Percentiles rank a stretch among this genome's conserved stretches.
Evolutionary conservation across 176 grass and related monocot species (phyloP).

Genomic region (Aegilops tauschii): DNA sequence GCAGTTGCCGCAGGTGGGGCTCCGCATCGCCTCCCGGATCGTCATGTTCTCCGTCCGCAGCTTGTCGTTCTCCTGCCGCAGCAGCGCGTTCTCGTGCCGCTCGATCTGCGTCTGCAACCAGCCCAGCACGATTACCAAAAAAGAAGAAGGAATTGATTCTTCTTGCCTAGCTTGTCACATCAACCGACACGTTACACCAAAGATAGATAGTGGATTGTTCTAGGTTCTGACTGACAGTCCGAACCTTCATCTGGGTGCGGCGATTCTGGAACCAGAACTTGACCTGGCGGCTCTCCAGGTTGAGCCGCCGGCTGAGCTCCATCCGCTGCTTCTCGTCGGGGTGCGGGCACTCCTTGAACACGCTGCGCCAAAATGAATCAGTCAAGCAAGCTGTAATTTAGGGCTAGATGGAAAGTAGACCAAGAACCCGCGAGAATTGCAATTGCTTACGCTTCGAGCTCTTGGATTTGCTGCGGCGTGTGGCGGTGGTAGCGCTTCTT

Average conservation of each 20-base stretch:
- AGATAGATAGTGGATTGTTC: not conserved
- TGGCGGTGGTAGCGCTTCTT: conserved; percentile 97
- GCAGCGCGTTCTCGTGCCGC: conserved; percentile 88
- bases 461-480: conserved; percentile 97
- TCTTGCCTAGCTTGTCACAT: not conserved
- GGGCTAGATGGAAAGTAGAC: not conserved
- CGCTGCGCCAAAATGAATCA: conserved; percentile 22
- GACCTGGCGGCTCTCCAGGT: conserved; percentile 83
- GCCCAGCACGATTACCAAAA: not conserved
- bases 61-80: conserved; percentile 98
- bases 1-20: conserved; percentile 77
- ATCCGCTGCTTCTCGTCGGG: conserved; percentile 93
- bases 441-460: conserved; percentile 78
- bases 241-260: conserved; percentile 98
- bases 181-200: not conserved
- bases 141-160: not conserved
- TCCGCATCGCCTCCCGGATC: conserved; percentile 82
- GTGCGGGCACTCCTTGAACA: conserved; percentile 98
- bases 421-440: not conserved
- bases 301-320: conserved; percentile 88
- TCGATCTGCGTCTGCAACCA: conserved; percentile 81
- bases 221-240: not conserved
- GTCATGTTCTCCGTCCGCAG: conserved; percentile 89
- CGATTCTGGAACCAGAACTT: conserved; percentile 99
- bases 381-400: not conserved